Evolutionary conservation across 164 flowering plant genomes (phyloP).

Genomic region (Pachysandra terminalis): DNA sequence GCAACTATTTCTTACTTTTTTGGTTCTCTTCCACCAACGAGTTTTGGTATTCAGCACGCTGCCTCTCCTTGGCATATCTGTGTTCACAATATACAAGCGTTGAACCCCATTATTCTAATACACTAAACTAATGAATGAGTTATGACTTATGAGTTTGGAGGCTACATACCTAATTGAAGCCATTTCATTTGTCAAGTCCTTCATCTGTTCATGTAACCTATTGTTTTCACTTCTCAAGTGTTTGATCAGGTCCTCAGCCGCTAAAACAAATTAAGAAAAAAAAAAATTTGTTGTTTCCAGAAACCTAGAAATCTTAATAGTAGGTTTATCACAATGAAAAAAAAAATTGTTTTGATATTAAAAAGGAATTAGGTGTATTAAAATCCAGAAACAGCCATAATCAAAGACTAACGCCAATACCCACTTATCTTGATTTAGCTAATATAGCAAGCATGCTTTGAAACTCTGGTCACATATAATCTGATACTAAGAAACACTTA

Average conservation of each 20-base stretch:
- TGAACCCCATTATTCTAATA: neutral
- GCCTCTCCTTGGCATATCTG: slow-evolving; percentile 42
- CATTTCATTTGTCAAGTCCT: slow-evolving; percentile 44
- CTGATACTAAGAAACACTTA: slow-evolving; percentile 9
- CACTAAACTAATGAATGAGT: neutral
- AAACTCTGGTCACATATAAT: neutral
- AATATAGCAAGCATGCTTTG: neutral
- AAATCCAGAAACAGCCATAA: too few relatives aligned
- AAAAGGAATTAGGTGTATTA: too few relatives aligned
- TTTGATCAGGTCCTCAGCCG: slow-evolving; percentile 64
- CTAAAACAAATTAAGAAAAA: slow-evolving; percentile 31
- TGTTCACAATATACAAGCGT: slow-evolving; percentile 20
- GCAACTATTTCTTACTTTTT: slow-evolving; percentile 43
- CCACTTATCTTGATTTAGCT: neutral
- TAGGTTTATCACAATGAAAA: too few relatives aligned
- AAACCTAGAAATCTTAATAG: neutral
- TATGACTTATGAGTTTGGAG: too few relatives aligned
- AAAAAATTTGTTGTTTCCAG: neutral
- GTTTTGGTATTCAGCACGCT: slow-evolving; percentile 36
- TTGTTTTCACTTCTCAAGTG: slow-evolving; percentile 55
- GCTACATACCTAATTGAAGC: slow-evolving; percentile 42
- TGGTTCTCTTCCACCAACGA: slow-evolving; percentile 48
- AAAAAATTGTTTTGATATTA: too few relatives aligned
- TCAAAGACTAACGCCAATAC: too few relatives aligned
- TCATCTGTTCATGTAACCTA: slow-evolving; percentile 30